phyloP scores from a whole-genome alignment of 345 rosid genomes.

The Carallia brachiata region DNA sequence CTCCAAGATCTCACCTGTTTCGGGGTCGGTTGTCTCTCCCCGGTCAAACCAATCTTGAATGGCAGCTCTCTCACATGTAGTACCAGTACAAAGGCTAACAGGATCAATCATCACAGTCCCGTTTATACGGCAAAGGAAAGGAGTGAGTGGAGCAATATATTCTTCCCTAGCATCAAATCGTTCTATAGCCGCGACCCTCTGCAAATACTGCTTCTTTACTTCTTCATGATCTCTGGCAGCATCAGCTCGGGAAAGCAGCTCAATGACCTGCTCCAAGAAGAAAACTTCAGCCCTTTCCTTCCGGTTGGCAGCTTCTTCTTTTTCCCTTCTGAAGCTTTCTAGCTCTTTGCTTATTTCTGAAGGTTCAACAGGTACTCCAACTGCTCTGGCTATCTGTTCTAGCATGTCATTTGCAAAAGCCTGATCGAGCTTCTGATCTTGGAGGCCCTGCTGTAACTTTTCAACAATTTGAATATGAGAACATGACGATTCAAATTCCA shows the following conservation, averaged over 20 bases:
- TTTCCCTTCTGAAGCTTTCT: constrained; percentile 57
- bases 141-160: constrained; percentile 43
- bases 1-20: constrained; percentile 52
- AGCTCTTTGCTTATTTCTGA: constrained; percentile 64
- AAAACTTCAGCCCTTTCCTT: constrained; percentile 65
- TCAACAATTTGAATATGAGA: constrained; percentile 58
- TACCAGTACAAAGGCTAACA: constrained; percentile 72
- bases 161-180: constrained; percentile 46
- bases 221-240: constrained; percentile 61
- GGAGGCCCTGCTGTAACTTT: constrained; percentile 54
- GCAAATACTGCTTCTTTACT: constrained; percentile 47
- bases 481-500: constrained; percentile 49
- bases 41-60: constrained; percentile 48
- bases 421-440: constrained; percentile 58
- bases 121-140: constrained; percentile 51
- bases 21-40: constrained; percentile 54
- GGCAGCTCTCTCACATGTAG: constrained; percentile 69
- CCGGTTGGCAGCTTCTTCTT: constrained; percentile 57
- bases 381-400: constrained; percentile 61
- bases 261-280: constrained; percentile 69
- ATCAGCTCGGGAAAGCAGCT: constrained; percentile 69
- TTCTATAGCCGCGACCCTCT: constrained; percentile 49
- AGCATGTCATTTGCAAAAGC: constrained; percentile 65
- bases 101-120: constrained; percentile 57
- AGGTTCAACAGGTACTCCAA: constrained; percentile 67